Base-by-base conservation (phyloP, 805 yeast genomes). In the Kodamaea kakaduensis region DNA sequence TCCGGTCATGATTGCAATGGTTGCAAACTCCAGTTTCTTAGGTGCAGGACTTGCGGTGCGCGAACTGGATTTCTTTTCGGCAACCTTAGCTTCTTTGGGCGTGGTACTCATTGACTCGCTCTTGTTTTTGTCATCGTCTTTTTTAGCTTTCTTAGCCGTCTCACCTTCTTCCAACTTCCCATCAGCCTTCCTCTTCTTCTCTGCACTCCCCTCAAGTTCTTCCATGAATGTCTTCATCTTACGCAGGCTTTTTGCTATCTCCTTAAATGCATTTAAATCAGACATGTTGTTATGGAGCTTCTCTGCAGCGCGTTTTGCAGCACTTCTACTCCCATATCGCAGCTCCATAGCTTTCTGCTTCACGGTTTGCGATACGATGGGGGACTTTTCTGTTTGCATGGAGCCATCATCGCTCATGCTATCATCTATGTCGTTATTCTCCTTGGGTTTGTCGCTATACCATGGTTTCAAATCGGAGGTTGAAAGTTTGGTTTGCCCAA, bases 231-330 rank as follows among this genome's bases (percentile, higher is more conserved):
- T 28, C 43, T 62, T 67, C 61, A 63, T 58, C 39, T 64, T 65
- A 16, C 60, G 48, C 15, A 67, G 63, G 17, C 70, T 67, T 46
- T 75, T 77, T 7, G 59, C 38, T 44, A 62, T 52, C 43, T 75
- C 69, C 41, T 79, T 81, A 49, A 74, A 84, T 33, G 66, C 69
- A 48, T 81, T 82, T 43, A 84, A 67, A 31, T 81, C 81, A 39
- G 73, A 74, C 70, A 85, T 83, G 52, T 80, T 77, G 8, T 71
- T 71, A 47, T 81, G 90, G 10, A 85, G 60, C 50, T 77, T 79
- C 38, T 62, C 60, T 1, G 78, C 79, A 0, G 94, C 94, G 47
- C 70, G 75, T 25, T 70, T 68, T 30, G 80, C 79, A 1, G 95
- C 94, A 25, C 74, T 71, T 33, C 84, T 55, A 2, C 71, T 58